Evolutionary conservation across 345 rosid genomes (phyloP), one percentile per base, ranked within the genome.

Genomic region (Bruguiera gymnorhiza): DNA sequence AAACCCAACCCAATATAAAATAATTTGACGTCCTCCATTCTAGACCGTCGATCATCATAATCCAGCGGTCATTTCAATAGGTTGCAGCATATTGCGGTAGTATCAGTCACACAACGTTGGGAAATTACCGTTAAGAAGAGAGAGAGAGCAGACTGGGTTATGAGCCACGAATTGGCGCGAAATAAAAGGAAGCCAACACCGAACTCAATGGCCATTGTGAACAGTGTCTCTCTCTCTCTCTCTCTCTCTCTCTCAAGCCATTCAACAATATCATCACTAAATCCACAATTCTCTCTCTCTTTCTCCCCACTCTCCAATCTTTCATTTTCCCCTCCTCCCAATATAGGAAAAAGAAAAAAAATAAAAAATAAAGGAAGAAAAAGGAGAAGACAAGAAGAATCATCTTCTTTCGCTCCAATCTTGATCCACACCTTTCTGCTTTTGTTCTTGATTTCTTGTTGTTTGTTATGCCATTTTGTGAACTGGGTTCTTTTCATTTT

Each of bases 91-190:
- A 60, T 9, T 16, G 34, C 39, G 21, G n/a, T 60, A 16, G n/a
- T 20, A 60, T 30, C 34, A 60, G 39, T 60, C 50, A 13, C 50
- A 43, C 0, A 3, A 43, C 4, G 50, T 43, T 15, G 18, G 15
- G 50, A 43, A 43, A 13, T 43, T 43, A 43, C 50, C 50, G 50
- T 43, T 43, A 13, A 3, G 3, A 39, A 39, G 50, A 39, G 48
- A 46, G 32, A 55, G 34, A 26, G 67, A 61, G 75, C 67, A 59
- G 81, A 81, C 76, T 75, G 39, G 78, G 88, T 75, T 81, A 73
- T 79, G 50, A 77, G 78, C 91, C 96, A 91, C 89, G 65, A 89
- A 86, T 87, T 87, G 95, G 94, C 89, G 95, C 96, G 90, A 82
- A 83, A 80, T 68, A 77, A 71, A 72, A 65, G 97, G 97, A 56